phyloP scores from a whole-genome alignment of 1,284 basidiomycete genomes.

The Stereum hirsutum region DNA sequence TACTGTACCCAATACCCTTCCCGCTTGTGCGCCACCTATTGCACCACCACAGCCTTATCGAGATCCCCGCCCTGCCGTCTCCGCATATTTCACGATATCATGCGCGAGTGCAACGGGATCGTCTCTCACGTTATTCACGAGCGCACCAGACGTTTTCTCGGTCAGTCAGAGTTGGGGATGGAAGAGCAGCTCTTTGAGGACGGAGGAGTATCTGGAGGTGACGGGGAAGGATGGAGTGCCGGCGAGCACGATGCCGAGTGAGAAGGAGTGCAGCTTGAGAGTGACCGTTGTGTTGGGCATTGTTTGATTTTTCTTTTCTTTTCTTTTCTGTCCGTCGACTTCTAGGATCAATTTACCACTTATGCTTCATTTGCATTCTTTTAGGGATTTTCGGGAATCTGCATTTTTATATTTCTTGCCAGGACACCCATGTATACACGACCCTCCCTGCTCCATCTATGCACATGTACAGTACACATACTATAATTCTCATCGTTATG shows the following conservation, averaged over 20 bases:
- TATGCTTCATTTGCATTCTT: too few species aligned
- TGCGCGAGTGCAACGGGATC: slow-evolving; percentile 79
- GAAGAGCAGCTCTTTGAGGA: slow-evolving; percentile 61
- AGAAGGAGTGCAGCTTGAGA: slow-evolving; percentile 51
- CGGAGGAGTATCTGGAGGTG: slow-evolving; percentile 49
- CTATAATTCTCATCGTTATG: neutral
- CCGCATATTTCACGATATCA: slow-evolving; percentile 77
- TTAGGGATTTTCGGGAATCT: too few species aligned
- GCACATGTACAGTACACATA: neutral
- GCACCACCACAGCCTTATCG: slow-evolving; percentile 60
- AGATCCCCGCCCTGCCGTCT: slow-evolving; percentile 58
- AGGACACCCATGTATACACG: too few species aligned
- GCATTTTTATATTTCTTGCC: too few species aligned
- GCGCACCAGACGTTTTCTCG: slow-evolving; percentile 79
- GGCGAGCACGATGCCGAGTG: slow-evolving; percentile 10
- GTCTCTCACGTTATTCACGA: slow-evolving; percentile 77
- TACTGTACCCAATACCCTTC: slow-evolving; percentile 16
- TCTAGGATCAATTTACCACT: neutral
- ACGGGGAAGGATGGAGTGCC: slow-evolving; percentile 30
- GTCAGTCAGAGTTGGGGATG: slow-evolving; percentile 78
- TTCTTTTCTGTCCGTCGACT: neutral
- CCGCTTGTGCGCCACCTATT: slow-evolving; percentile 31
- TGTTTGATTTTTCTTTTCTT: neutral
- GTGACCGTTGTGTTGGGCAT: slow-evolving; percentile 50
- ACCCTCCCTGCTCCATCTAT: too few species aligned